These are phyloP conservation scores for Begonia masoniana DNA, from an alignment of 306 rosid genomes.

Conservation along the genomic window DNA sequence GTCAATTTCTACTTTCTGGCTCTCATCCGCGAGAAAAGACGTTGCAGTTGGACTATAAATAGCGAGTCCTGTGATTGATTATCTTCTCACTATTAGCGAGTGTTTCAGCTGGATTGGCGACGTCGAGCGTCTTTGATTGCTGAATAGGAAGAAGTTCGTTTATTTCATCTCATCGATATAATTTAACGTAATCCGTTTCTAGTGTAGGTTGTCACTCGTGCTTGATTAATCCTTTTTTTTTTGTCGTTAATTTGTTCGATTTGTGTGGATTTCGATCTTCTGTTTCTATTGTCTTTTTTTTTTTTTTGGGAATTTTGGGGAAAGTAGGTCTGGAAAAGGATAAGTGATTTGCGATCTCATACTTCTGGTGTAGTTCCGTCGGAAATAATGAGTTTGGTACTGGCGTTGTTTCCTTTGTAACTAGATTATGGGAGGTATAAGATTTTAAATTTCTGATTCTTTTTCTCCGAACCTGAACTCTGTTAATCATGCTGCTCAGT, in stretches of 20 bases:
- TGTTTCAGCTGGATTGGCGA: constrained; percentile 1
- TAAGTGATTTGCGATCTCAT: constrained; percentile 9
- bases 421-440: constrained; percentile 13
- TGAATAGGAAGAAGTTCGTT: constrained; percentile 30
- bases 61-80: too few relatives aligned
- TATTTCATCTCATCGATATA: constrained; percentile 9
- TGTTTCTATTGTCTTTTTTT: background rate
- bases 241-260: constrained; percentile 8
- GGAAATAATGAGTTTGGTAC: background rate
- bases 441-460: constrained; percentile 11
- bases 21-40: too few relatives aligned
- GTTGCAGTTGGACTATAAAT: too few relatives aligned
- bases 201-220: background rate
- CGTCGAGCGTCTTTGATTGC: constrained; percentile 15
- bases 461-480: background rate
- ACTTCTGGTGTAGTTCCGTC: constrained; percentile 9
- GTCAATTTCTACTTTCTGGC: too few relatives aligned
- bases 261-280: background rate
- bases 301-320: background rate
- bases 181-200: constrained; percentile 7
- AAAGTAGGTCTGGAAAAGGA: background rate
- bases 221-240: background rate
- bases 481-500: background rate
- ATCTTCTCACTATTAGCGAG: too few relatives aligned
- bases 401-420: constrained; percentile 5